Base-by-base conservation (phyloP, 2,329 filamentous ascomycete genomes). In the Trichoderma guizhouense region DNA sequence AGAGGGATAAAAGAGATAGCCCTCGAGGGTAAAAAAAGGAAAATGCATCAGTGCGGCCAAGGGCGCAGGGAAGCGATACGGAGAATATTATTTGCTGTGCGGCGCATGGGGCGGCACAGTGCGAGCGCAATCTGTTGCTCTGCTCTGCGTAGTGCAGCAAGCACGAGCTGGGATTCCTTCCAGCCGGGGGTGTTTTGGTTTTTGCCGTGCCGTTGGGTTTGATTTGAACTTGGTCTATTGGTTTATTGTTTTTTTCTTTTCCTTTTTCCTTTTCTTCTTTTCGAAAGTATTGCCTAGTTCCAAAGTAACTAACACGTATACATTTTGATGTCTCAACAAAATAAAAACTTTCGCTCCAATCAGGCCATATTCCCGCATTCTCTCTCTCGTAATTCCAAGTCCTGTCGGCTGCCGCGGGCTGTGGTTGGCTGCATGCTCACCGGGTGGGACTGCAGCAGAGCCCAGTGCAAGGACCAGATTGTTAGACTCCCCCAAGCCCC, bases 81-180 rank as follows among this genome's bases (percentile, higher is more conserved):
- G 65, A 68, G 53, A 68, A 68, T 58, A 47, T 68, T 47, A 68
- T 32, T 68, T 60, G 53, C 21, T 68, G 64, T 47, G 51, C 43
- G 26, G 18, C 28, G 66, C 66, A 61, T 53, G 57, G 57, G 66
- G 55, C n/a, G 28, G 57, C 53, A 69, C 66, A 62, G 66, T 69
- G 66, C 66, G 66, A 69, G 66, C 66, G 66, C 66, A 69, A 69
- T 53, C 21, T 36, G 28, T 30, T 69, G 66, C 66, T 69, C 55
- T 53, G 66, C 26, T 24, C 36, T 69, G 26, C 26, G 24, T 63
- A 26, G 18, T 60, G 57, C 57, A 60, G 30, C 55, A n/a, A 18
- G 14, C 26, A 60, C 8, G 30, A 66, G 43, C 43, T 55, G 28
- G 63, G 39, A 61, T 51, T n/a, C 15, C 30, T 21, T 61, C 66